Evolutionary conservation across 2,329 filamentous ascomycete genomes (phyloP).

Genomic region (Didymella exigua): DNA sequence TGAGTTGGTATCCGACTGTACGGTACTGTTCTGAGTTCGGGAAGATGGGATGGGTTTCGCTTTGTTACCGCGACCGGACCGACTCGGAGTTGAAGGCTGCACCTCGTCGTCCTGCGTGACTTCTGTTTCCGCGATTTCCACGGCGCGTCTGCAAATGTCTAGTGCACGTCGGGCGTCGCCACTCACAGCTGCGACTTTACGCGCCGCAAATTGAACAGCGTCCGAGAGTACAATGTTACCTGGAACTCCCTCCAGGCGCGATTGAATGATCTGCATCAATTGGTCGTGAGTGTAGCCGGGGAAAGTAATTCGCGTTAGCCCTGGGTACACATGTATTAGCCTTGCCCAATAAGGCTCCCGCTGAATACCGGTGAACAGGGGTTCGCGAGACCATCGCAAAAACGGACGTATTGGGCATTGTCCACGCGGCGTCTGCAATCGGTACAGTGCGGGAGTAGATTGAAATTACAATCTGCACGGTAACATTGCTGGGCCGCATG

Average conservation of each 20-base stretch:
- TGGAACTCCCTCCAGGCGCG: constrained; percentile 85
- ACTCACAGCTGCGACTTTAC: constrained; percentile 95
- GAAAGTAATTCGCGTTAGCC: constrained; percentile 93
- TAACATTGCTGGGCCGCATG: constrained; percentile 10
- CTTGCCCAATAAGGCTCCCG: constrained; percentile 25
- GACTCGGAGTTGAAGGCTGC: constrained; percentile 67
- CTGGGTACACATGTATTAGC: constrained; percentile 46
- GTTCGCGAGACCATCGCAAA: constrained; percentile 26
- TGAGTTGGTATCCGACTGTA: constrained; percentile 26
- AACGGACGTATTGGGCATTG: constrained; percentile 18
- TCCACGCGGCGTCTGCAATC: constrained; percentile 26
- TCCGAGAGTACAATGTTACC: constrained; percentile 90
- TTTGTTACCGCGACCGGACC: constrained; percentile 52
- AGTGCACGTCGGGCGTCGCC: constrained; percentile 91
- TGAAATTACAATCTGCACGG: constrained; percentile 8
- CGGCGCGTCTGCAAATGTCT: constrained; percentile 92
- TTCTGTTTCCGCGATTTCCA: constrained; percentile 89
- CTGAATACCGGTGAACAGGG: constrained; percentile 20
- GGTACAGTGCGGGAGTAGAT: constrained; percentile 21
- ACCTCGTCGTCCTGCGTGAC: constrained; percentile 44
- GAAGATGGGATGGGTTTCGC: constrained; percentile 24
- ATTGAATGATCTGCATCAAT: constrained; percentile 95
- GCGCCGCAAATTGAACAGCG: constrained; percentile 92
- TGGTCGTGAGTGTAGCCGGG: constrained; percentile 97
- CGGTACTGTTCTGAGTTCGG: constrained; percentile 29